Evolutionary conservation across 2,329 filamentous ascomycete species (phyloP).

Genomic region (Alternaria incomplexa): DNA sequence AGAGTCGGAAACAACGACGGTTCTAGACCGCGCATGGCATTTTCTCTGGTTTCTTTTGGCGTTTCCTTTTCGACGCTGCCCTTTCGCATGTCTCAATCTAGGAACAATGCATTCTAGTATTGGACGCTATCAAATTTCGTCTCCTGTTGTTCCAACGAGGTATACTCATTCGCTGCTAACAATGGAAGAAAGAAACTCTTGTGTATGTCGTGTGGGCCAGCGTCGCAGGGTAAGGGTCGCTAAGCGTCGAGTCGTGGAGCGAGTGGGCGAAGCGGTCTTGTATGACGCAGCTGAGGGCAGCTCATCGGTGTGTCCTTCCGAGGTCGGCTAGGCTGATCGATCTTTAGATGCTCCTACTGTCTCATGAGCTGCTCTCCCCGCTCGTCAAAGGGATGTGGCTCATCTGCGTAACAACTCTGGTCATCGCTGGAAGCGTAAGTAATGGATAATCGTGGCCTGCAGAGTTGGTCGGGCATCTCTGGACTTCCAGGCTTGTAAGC

Average conservation of each 20-base stretch:
- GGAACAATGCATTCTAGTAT: background rate
- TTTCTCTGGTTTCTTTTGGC: background rate
- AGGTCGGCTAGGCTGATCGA: background rate
- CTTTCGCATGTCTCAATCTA: background rate
- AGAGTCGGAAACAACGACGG: constrained; percentile 10
- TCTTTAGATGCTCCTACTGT: background rate
- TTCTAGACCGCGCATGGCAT: constrained; percentile 6
- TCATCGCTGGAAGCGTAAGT: background rate
- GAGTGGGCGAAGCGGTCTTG: background rate
- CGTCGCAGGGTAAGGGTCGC: background rate
- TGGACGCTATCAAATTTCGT: background rate
- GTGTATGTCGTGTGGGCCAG: background rate
- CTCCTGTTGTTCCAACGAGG: background rate
- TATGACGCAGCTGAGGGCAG: background rate
- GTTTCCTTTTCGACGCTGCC: background rate
- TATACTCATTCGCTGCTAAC: constrained; percentile 3
- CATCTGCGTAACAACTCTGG: background rate
- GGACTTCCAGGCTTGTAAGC: background rate
- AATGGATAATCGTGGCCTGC: background rate
- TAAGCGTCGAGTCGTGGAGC: background rate
- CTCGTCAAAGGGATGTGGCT: background rate
- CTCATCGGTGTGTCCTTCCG: background rate
- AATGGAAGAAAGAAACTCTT: background rate
- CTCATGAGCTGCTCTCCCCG: background rate
- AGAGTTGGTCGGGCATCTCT: background rate